Conservation (phyloP, 1,284 basidiomycete genomes). For the Cerrena zonata region DNA sequence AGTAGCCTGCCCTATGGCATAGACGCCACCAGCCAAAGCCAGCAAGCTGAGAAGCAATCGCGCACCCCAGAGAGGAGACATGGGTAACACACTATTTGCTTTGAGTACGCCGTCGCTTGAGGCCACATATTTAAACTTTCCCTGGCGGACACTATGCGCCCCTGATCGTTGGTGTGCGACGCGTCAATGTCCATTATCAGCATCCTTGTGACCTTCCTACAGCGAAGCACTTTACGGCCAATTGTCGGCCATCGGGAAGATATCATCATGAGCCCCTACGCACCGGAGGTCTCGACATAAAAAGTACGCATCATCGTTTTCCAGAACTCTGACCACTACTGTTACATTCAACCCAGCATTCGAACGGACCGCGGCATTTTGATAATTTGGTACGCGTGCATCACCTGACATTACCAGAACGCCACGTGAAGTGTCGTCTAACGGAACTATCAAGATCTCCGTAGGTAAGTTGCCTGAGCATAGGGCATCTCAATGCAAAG, state of each 20-base stretch:
- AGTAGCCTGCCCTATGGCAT: slow-evolving; percentile 28
- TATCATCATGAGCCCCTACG: neutral
- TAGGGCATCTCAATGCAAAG: no score
- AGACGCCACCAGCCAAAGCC: slow-evolving; percentile 13
- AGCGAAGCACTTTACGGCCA: neutral
- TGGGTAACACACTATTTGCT: neutral
- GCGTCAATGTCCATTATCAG: neutral
- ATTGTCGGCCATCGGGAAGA: neutral
- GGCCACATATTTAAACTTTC: neutral
- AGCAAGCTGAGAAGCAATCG: slow-evolving; percentile 10
- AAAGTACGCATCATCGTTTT: neutral
- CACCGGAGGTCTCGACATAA: neutral
- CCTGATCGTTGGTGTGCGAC: neutral
- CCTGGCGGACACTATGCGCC: neutral
- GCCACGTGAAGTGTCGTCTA: slow-evolving; percentile 1
- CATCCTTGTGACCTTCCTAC: neutral
- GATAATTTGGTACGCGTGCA: neutral
- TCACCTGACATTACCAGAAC: neutral
- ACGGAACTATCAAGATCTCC: no score
- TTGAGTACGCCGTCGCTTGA: no score
- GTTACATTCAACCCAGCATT: neutral
- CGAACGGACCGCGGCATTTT: neutral
- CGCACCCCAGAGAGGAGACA: neutral
- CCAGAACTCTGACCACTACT: neutral
- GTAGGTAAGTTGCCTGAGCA: no score